Conservation (phyloP, 2,329 filamentous ascomycete genomes). For the Orbilia javanica region DNA sequence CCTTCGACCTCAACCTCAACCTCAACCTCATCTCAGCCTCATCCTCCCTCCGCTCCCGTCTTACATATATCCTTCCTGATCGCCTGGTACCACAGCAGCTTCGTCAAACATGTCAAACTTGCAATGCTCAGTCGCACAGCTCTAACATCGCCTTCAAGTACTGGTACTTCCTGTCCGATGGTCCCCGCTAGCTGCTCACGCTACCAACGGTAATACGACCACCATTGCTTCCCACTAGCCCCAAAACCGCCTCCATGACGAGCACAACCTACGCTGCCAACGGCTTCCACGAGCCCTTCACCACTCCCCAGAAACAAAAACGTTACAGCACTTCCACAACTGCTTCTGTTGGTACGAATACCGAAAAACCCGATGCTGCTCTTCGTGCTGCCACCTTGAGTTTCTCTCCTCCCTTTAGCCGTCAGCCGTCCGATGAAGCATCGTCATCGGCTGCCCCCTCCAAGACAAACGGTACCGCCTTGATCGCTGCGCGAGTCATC, state of each 20-base stretch:
- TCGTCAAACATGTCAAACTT: neutral
- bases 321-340: slow-evolving; percentile 23
- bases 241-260: slow-evolving; percentile 25
- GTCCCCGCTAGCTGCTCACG: slow-evolving; percentile 3
- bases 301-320: slow-evolving; percentile 56
- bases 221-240: neutral
- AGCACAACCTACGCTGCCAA: slow-evolving; percentile 38
- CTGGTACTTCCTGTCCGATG: slow-evolving; percentile 17
- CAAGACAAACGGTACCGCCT: slow-evolving; percentile 45
- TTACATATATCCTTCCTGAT: neutral
- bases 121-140: neutral
- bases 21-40: neutral
- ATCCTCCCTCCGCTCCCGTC: neutral
- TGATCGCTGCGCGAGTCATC: slow-evolving; percentile 56
- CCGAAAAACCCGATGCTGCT: slow-evolving; percentile 49
- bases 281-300: slow-evolving; percentile 44
- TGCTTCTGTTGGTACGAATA: neutral
- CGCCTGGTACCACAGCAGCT: neutral
- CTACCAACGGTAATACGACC: slow-evolving; percentile 10
- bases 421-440: slow-evolving; percentile 31
- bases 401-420: slow-evolving; percentile 47
- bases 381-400: slow-evolving; percentile 52
- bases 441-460: slow-evolving; percentile 36
- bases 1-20: neutral
- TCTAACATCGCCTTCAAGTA: slow-evolving; percentile 7